These are phyloP conservation scores for Arabis hirsuta DNA, from an alignment of 345 rosid genomes.

Conservation along the genomic window DNA sequence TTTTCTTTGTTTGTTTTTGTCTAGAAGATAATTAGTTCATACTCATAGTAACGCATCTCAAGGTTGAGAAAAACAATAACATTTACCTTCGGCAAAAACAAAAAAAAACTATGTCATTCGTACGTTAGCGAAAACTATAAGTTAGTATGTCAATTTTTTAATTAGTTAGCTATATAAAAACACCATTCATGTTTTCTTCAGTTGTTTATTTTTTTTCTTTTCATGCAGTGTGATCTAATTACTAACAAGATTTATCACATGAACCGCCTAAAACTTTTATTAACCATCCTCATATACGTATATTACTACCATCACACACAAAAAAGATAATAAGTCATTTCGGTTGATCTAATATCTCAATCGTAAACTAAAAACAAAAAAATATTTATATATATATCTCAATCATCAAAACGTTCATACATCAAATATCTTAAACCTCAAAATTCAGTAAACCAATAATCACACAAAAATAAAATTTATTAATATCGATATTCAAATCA, in stretches of 20 bases:
- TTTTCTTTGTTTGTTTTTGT: constrained; percentile 3
- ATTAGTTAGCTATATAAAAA: no score
- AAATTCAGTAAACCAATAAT: background rate
- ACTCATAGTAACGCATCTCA: background rate
- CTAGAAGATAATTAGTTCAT: constrained; percentile 1
- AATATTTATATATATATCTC: no score
- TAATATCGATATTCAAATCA: background rate
- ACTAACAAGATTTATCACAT: background rate
- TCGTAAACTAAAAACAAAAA: background rate
- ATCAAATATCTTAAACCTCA: background rate
- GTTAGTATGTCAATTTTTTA: no score
- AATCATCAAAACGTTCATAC: background rate
- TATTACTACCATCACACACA: background rate
- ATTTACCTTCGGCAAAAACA: background rate
- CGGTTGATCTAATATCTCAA: background rate
- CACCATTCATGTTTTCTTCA: no score
- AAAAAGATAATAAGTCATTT: background rate
- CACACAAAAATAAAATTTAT: background rate
- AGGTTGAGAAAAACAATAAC: background rate
- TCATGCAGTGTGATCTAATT: background rate
- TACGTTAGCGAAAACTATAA: no score
- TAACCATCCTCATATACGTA: background rate
- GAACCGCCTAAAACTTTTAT: background rate
- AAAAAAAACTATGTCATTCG: no score
- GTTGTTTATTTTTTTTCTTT: no score